Evolutionary conservation across 768 basidiomycete species (phyloP).

Genomic region (Tephrocybe rancida): DNA sequence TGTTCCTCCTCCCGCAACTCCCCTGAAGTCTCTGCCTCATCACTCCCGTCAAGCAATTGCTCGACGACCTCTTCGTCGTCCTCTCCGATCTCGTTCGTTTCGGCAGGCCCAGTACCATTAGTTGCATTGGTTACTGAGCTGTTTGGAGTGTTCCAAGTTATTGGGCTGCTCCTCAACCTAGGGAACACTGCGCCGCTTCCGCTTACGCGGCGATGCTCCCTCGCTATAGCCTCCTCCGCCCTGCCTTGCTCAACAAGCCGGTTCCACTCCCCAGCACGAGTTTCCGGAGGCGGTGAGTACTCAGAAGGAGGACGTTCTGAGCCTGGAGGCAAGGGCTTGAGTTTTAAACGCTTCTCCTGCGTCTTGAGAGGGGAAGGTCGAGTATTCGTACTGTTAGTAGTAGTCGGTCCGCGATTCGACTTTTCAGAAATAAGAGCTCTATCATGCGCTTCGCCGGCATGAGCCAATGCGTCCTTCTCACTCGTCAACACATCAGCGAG

Average conservation of each 20-base stretch:
- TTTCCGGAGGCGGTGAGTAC: slow-evolving; percentile 27
- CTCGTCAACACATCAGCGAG: slow-evolving; percentile 13
- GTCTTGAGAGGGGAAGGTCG: slow-evolving; percentile 1
- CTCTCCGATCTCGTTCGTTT: background rate
- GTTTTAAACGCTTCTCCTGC: slow-evolving; percentile 18
- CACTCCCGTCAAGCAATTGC: background rate
- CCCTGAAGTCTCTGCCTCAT: background rate
- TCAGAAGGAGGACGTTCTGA: slow-evolving; percentile 21
- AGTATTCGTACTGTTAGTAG: slow-evolving; percentile 1
- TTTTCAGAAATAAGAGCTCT: background rate
- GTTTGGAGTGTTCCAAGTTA: background rate
- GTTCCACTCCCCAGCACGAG: slow-evolving; percentile 33
- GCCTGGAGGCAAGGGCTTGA: slow-evolving; percentile 20
- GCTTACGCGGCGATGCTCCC: slow-evolving; percentile 36
- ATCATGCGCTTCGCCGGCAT: background rate
- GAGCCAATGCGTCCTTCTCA: slow-evolving; percentile 12
- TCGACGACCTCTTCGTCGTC: slow-evolving; percentile 2
- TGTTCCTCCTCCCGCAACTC: slow-evolving; percentile 16
- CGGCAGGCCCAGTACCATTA: background rate
- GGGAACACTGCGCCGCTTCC: slow-evolving; percentile 17
- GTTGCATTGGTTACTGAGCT: background rate
- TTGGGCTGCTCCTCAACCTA: background rate
- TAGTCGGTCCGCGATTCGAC: background rate
- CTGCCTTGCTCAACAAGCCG: slow-evolving; percentile 36
- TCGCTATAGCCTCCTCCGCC: slow-evolving; percentile 33